These are phyloP conservation scores for Priceomyces fermenticarens DNA, from an alignment of 805 yeast species.

Conservation along the genomic window DNA sequence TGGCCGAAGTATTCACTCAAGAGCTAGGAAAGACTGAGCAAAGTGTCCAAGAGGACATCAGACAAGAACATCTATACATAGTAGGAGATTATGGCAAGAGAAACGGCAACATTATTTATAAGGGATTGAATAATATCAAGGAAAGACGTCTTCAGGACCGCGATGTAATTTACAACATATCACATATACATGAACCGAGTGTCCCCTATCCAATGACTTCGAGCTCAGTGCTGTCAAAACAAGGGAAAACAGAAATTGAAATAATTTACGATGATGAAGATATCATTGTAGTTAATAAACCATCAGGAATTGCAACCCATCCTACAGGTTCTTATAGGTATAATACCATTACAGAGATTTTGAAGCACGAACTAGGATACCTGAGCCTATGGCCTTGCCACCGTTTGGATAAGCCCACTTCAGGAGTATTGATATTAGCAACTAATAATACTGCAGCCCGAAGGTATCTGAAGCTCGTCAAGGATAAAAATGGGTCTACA, in stretches of 20 bases:
- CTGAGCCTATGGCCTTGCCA: conserved; percentile 42
- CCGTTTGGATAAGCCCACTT: conserved; percentile 50
- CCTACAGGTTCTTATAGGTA: conserved; percentile 44
- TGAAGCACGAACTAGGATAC: conserved; percentile 26
- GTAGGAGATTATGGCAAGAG: conserved; percentile 17
- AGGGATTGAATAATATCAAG: conserved; percentile 18
- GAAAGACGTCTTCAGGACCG: conserved; percentile 14
- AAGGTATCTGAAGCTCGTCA: conserved; percentile 29
- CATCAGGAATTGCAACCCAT: conserved; percentile 54
- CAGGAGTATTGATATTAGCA: conserved; percentile 48
- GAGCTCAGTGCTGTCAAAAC: background rate
- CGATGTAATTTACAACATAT: conserved; percentile 25
- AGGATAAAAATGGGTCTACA: conserved; percentile 22
- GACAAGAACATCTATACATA: conserved; percentile 22
- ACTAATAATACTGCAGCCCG: conserved; percentile 31
- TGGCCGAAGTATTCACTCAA: conserved; percentile 24
- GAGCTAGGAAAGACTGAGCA: conserved; percentile 33
- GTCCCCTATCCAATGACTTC: conserved; percentile 17
- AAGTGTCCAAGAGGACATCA: conserved; percentile 23
- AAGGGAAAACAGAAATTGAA: conserved; percentile 8
- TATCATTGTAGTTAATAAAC: conserved; percentile 46
- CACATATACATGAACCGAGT: conserved; percentile 48
- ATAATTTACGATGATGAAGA: conserved; percentile 36
- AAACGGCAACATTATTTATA: conserved; percentile 11
- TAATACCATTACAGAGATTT: conserved; percentile 43